A percentile compares a stretch with the other conserved stretches of the same genome.
Evolutionary conservation across 78 protist species (phyloP).

Genomic region (Reticulomyxa filosa): DNA sequence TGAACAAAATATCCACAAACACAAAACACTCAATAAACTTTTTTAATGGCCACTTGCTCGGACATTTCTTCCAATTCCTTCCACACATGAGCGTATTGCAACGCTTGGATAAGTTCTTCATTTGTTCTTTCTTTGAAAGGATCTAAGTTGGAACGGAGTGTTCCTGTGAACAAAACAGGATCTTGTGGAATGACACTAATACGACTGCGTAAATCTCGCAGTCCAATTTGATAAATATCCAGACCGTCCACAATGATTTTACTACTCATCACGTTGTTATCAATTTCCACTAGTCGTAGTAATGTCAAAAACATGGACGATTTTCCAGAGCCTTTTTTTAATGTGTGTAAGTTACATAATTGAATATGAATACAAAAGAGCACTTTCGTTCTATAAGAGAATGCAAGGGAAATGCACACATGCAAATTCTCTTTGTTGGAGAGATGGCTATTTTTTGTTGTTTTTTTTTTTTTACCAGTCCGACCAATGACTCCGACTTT

Average conservation of each 20-base stretch:
- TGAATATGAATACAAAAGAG: no score
- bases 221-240: not conserved
- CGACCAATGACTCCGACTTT: not conserved
- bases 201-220: not conserved
- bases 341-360: no score
- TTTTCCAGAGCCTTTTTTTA: not conserved
- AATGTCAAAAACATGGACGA: not conserved
- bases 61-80: no score
- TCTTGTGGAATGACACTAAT: constrained; percentile 69
- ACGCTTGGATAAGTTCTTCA: not conserved
- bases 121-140: constrained; percentile 26
- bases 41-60: no score
- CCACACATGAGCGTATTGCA: not conserved
- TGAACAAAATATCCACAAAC: no score
- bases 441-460: no score
- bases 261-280: not conserved
- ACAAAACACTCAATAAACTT: no score
- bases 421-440: no score
- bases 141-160: constrained; percentile 62
- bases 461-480: no score
- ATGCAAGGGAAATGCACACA: no score
- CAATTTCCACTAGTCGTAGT: not conserved
- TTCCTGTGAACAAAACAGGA: constrained; percentile 57
- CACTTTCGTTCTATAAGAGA: no score
- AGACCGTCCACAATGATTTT: not conserved